Base-by-base conservation (phyloP, 306 rosid genomes). In the Nissolia schottii region DNA sequence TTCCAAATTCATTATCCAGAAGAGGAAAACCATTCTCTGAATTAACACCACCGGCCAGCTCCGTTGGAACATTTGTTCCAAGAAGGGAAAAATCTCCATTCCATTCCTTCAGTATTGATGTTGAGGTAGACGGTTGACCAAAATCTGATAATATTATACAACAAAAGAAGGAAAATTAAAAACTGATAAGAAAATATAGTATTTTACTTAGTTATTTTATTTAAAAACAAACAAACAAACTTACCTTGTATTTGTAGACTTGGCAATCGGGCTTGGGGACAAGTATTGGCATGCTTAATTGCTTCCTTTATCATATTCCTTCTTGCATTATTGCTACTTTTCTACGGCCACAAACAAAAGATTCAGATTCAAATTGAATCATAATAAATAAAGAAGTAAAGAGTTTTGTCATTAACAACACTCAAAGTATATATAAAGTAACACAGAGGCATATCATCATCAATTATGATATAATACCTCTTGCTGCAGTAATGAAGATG, bases 201-300 rank as follows among this genome's bases (percentile, higher is more conserved):
- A n/a, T n/a, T n/a, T n/a, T n/a, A 20, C 25, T n/a, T n/a, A n/a
- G n/a, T 6, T 23, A n/a, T n/a, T n/a, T n/a, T n/a, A n/a, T n/a
- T n/a, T n/a, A n/a, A n/a, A n/a, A n/a, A n/a, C n/a, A n/a, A n/a
- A n/a, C n/a, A n/a, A n/a, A n/a, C n/a, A n/a, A n/a, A 19, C 7
- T 15, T 77, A 87, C 92, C 84, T 80, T 80, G 74, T 7, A 22
- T n/a, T n/a, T n/a, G 60, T 18, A 29, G 5, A 6, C 0, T 62
- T 61, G 70, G 12, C 6, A 48, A 10, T 16, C 56, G 64, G 70
- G 31, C 31, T 38, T 34, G 55, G 25, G 19, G 50, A 69, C 80
- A 67, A 20, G 70, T 18, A 14, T 16, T 20, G 1, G 87, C 91
- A 29, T 90, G 87, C 2, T 56, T 11, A 46, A 87, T 86, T 15